Evolutionary conservation across 2,329 filamentous ascomycete genomes (phyloP).

Genomic region (Diaporthe eres): DNA sequence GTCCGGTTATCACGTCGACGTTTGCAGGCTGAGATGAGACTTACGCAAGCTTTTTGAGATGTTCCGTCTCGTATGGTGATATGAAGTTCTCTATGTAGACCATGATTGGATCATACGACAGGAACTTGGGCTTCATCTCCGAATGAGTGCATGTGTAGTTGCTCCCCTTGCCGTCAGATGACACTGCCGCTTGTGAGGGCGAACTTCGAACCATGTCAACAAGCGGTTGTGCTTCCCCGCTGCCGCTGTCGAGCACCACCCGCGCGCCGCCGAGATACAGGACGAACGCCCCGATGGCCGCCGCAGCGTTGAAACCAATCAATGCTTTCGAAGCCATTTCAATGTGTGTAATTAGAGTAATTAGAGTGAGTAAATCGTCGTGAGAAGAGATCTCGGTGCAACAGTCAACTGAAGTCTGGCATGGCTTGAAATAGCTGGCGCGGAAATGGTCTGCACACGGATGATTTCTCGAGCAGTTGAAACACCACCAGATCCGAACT

Average conservation of each 20-base stretch:
- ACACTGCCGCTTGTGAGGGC: neutral
- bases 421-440: constrained; percentile 11
- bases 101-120: constrained; percentile 35
- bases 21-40: neutral
- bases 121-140: constrained; percentile 27
- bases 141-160: constrained; percentile 30
- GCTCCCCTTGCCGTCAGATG: neutral
- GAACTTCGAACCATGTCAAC: neutral
- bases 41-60: constrained; percentile 28
- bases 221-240: neutral
- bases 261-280: constrained; percentile 22
- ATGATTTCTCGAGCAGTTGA: constrained; percentile 10
- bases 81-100: constrained; percentile 35
- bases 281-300: constrained; percentile 1
- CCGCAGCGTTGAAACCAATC: constrained; percentile 19
- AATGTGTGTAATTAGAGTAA: neutral
- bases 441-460: neutral
- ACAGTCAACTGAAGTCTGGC: neutral
- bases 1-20: neutral
- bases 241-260: constrained; percentile 11
- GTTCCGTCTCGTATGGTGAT: constrained; percentile 20
- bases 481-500: constrained; percentile 10
- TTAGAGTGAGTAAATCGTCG: too few species aligned
- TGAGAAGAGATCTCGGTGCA: neutral
- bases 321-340: constrained; percentile 26